These are phyloP conservation scores for Scutellaria minor DNA, from an alignment of 257 asterid species.

Conservation along the genomic window DNA sequence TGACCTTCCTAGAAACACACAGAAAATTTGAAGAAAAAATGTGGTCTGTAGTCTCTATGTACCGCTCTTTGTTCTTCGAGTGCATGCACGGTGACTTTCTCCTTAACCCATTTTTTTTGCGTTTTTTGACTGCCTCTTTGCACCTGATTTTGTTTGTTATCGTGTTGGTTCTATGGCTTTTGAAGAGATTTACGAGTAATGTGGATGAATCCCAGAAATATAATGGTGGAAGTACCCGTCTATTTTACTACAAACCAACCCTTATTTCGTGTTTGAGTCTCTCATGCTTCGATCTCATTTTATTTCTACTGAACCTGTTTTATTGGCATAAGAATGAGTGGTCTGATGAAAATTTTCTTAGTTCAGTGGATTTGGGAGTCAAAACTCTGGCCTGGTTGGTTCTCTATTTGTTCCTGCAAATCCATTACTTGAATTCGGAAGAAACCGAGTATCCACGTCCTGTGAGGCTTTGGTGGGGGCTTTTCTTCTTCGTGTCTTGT, in stretches of 20 bases:
- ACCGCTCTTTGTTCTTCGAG: no score
- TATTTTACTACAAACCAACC: conserved; percentile 41
- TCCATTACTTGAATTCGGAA: conserved; percentile 45
- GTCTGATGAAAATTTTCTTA: conserved; percentile 68
- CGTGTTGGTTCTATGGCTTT: conserved; percentile 46
- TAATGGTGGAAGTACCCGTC: conserved; percentile 26
- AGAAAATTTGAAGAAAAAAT: no score
- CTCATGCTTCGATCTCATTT: conserved; percentile 50
- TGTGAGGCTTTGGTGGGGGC: conserved; percentile 76
- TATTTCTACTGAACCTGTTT: conserved; percentile 56
- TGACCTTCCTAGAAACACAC: no score
- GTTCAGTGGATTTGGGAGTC: conserved; percentile 57
- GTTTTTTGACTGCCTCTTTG: conserved; percentile 54
- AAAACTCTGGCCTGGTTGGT: conserved; percentile 66
- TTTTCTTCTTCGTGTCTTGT: conserved; percentile 61
- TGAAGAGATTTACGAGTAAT: conserved; percentile 32
- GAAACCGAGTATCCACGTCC: conserved; percentile 58
- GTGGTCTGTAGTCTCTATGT: no score
- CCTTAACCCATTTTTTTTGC: conserved; percentile 51
- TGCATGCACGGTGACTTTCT: conserved; percentile 26
- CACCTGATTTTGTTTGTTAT: conserved; percentile 53
- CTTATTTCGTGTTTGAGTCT: conserved; percentile 53
- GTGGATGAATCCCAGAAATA: conserved; percentile 33
- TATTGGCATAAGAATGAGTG: conserved; percentile 70
- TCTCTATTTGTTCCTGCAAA: conserved; percentile 54